A percentile compares a stretch with the other conserved stretches of the same genome.
These are phyloP conservation scores for Alternaria burnsii DNA, from an alignment of 2,329 filamentous ascomycete species.

Conservation along the genomic window DNA sequence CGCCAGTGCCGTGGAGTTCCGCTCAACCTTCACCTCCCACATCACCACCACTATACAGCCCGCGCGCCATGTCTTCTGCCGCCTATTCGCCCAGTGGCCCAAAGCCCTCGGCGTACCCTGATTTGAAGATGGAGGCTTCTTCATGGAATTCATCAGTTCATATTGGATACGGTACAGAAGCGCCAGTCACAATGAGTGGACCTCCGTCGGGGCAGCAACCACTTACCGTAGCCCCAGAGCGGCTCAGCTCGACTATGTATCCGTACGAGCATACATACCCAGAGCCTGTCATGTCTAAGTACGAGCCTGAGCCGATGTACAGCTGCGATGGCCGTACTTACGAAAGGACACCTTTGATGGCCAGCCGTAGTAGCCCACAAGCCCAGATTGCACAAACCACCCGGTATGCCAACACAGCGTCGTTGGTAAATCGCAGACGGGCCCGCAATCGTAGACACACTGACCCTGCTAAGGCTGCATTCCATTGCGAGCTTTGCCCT, in stretches of 20 bases:
- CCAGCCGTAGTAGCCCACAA: constrained; percentile 23
- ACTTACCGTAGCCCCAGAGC: constrained; percentile 46
- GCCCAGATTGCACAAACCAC: constrained; percentile 8
- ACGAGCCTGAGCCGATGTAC: constrained; percentile 25
- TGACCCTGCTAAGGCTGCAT: constrained; percentile 55
- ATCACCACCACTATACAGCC: constrained; percentile 39
- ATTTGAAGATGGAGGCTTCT: constrained; percentile 40
- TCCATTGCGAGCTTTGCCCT: constrained; percentile 72
- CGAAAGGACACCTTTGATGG: constrained; percentile 22
- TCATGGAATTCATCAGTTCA: constrained; percentile 39
- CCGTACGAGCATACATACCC: constrained; percentile 38
- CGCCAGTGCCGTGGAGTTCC: constrained; percentile 42
- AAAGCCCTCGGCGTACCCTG: constrained; percentile 33
- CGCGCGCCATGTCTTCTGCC: constrained; percentile 44
- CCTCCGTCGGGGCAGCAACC: constrained; percentile 27
- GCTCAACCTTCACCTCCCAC: constrained; percentile 45
- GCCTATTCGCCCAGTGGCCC: constrained; percentile 46
- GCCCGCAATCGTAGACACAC: constrained; percentile 29
- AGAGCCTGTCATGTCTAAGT: constrained; percentile 31
- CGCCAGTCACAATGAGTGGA: constrained; percentile 18
- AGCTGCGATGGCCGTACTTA: constrained; percentile 22
- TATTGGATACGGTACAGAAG: constrained; percentile 19
- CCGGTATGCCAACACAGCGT: constrained; percentile 5
- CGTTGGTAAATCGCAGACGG: constrained; percentile 13
- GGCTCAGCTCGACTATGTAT: constrained; percentile 33